These are phyloP conservation scores for Cystobasidium tubakii DNA, from an alignment of 768 basidiomycete species.

Conservation along the genomic window DNA sequence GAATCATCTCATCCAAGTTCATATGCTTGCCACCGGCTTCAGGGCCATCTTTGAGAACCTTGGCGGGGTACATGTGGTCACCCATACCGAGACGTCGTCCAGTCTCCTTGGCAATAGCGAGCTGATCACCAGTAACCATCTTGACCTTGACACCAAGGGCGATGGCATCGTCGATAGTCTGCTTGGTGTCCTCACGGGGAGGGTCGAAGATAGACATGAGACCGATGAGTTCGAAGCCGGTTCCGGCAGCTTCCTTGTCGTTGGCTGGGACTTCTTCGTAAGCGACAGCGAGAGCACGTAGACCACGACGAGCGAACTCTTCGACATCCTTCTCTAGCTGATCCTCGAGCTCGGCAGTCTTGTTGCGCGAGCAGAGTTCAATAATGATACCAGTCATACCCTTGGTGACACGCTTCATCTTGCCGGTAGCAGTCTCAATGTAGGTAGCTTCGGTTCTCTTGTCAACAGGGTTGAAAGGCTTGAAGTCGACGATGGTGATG, in stretches of 20 bases:
- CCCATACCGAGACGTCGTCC: conserved; percentile 95
- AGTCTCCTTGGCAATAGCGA: conserved; percentile 98
- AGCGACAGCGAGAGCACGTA: conserved; percentile 93
- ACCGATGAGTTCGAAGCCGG: conserved; percentile 95
- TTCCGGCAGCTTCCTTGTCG: conserved; percentile 77
- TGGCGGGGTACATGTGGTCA: conserved; percentile 98
- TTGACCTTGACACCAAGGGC: conserved; percentile 95
- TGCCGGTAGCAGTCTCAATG: conserved; percentile 85
- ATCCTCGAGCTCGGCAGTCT: conserved; percentile 85
- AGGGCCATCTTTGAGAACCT: conserved; percentile 97
- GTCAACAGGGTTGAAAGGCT: conserved; percentile 98
- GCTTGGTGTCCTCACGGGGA: conserved; percentile 95
- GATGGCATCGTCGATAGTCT: conserved; percentile 94
- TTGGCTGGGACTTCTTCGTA: conserved; percentile 84
- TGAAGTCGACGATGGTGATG: conserved; percentile 96
- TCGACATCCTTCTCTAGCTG: conserved; percentile 89
- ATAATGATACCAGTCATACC: conserved; percentile 98
- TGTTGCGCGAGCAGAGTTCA: conserved; percentile 94
- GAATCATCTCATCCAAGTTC: conserved; percentile 92
- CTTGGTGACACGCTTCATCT: conserved; percentile 97
- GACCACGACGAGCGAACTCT: conserved; percentile 90
- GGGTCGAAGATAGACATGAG: conserved; percentile 96
- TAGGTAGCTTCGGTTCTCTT: conserved; percentile 99
- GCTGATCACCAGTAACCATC: conserved; percentile 99
- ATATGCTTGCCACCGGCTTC: conserved; percentile 74